Conservation (phyloP, 2,329 filamentous ascomycete genomes). For the Alternaria solani region DNA sequence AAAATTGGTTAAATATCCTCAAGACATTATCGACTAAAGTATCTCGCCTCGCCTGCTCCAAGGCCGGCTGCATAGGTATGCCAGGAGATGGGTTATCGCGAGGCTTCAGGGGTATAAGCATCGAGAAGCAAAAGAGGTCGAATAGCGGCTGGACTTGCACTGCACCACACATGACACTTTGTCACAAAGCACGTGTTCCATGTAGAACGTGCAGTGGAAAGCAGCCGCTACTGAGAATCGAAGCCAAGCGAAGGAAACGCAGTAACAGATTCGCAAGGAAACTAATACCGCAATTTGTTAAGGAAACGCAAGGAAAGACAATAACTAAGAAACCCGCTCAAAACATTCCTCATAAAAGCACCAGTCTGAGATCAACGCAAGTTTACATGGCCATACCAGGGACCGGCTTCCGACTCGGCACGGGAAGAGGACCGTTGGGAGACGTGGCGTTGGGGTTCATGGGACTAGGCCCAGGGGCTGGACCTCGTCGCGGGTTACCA, state of each 20-base stretch:
- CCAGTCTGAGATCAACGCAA: neutral
- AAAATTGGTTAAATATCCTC: conserved; percentile 30
- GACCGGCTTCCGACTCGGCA: conserved; percentile 57
- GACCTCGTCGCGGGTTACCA: conserved; percentile 35
- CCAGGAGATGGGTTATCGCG: neutral
- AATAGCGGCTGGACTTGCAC: conserved; percentile 1
- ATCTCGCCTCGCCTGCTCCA: conserved; percentile 3
- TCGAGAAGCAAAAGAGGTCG: conserved; percentile 21
- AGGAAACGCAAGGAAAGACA: conserved; percentile 18
- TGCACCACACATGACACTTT: neutral
- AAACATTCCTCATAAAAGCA: conserved; percentile 37
- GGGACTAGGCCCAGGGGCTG: conserved; percentile 48
- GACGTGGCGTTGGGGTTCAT: conserved; percentile 43
- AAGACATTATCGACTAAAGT: conserved; percentile 37
- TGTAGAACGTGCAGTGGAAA: neutral
- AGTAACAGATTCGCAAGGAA: conserved; percentile 14
- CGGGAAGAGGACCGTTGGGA: conserved; percentile 17
- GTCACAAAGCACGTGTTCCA: neutral
- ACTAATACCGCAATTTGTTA: neutral
- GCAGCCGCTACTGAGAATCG: conserved; percentile 5
- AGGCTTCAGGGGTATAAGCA: conserved; percentile 29
- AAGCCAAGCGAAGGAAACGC: conserved; percentile 20
- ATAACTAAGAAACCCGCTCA: conserved; percentile 25
- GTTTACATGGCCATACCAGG: conserved; percentile 56
- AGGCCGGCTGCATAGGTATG: neutral